Evolutionary conservation across 768 basidiomycete genomes (phyloP).

Genomic region (Leccinum ochraceum): DNA sequence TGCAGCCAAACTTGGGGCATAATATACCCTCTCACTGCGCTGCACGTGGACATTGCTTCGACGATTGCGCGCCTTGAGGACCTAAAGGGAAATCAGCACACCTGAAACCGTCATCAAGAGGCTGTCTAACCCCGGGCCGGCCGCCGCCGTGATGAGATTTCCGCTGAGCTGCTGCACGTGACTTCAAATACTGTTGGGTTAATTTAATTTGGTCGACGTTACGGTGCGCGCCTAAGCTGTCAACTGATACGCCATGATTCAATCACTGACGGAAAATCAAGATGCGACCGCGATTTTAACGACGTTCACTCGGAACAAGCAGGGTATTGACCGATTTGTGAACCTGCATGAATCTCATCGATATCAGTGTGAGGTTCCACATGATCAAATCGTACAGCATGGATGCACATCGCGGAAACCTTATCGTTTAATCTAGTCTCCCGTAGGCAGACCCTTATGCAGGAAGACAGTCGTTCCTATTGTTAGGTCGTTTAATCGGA

Average conservation of each 20-base stretch:
- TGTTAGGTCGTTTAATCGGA: background rate
- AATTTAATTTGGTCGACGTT: background rate
- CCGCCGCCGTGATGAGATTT: no score
- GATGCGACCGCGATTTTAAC: background rate
- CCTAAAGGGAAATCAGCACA: background rate
- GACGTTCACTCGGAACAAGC: background rate
- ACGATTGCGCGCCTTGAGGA: background rate
- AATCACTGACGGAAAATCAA: background rate
- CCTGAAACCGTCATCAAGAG: background rate
- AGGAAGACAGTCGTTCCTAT: no score
- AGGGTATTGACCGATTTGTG: background rate
- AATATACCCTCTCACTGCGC: slow-evolving; percentile 11
- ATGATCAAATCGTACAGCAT: background rate
- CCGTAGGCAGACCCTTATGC: no score
- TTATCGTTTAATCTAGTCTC: background rate
- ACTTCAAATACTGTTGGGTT: background rate
- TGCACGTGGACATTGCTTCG: slow-evolving; percentile 11
- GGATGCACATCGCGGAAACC: background rate
- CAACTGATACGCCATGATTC: background rate
- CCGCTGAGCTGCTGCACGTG: background rate
- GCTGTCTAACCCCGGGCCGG: background rate
- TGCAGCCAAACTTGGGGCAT: background rate
- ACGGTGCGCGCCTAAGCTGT: background rate
- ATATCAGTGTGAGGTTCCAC: background rate
- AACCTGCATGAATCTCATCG: background rate